These are phyloP conservation scores for Alternaria panax DNA, from an alignment of 2,329 filamentous ascomycete species.

Conservation along the genomic window DNA sequence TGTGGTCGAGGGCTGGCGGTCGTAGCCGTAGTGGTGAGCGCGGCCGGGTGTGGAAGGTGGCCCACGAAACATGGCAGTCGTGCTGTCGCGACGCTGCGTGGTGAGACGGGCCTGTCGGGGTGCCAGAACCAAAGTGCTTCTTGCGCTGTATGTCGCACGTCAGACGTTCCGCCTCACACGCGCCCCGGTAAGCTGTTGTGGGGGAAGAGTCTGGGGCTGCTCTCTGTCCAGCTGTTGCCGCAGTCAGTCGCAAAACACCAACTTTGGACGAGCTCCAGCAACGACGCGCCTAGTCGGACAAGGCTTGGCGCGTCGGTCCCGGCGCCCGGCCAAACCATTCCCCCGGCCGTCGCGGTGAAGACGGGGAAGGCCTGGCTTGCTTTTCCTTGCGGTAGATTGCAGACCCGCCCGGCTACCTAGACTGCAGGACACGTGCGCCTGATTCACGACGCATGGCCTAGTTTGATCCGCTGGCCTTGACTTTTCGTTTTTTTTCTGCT, in stretches of 20 bases:
- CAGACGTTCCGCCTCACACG: slow-evolving; percentile 1
- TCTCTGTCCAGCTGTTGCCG: slow-evolving; percentile 12
- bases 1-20: slow-evolving; percentile 60
- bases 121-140: slow-evolving; percentile 14
- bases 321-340: slow-evolving; percentile 8
- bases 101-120: slow-evolving; percentile 4
- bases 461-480: not conserved
- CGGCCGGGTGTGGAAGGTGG: slow-evolving; percentile 49
- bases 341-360: not conserved
- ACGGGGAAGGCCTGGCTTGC: not conserved
- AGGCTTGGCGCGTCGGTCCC: slow-evolving; percentile 19
- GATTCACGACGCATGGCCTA: slow-evolving; percentile 10
- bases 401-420: slow-evolving; percentile 7
- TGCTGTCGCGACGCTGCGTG: slow-evolving; percentile 5
- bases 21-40: slow-evolving; percentile 34
- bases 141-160: not conserved
- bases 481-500: slow-evolving; percentile 12
- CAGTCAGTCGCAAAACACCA: slow-evolving; percentile 24
- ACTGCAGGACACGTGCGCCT: slow-evolving; percentile 7
- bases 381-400: not conserved
- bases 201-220: not conserved
- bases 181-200: not conserved
- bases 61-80: slow-evolving; percentile 44
- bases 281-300: slow-evolving; percentile 23
- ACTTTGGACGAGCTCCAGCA: slow-evolving; percentile 24